These are phyloP conservation scores for Chytriomyces sp. DNA, from an alignment of 192 early-diverging fungal genomes.

Conservation along the genomic window DNA sequence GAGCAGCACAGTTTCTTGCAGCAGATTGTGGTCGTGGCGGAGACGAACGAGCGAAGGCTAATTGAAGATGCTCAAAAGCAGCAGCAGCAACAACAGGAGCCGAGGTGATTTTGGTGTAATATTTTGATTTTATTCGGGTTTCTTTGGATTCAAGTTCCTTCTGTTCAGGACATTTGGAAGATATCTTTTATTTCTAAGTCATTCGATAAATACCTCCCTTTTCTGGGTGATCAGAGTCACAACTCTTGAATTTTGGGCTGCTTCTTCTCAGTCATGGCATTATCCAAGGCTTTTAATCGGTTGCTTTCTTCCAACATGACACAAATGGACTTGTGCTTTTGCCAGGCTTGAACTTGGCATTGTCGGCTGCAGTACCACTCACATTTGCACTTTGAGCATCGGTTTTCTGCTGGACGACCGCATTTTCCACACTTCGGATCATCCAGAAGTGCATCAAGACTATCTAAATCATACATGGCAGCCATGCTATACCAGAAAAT, in stretches of 20 bases:
- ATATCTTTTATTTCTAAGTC: too few species aligned
- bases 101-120: too few species aligned
- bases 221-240: too few species aligned
- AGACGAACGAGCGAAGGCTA: conserved; percentile 15
- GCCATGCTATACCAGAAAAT: too few species aligned
- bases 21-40: conserved; percentile 2
- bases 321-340: conserved; percentile 41
- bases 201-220: too few species aligned
- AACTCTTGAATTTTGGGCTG: too few species aligned
- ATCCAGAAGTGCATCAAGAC: conserved; percentile 41
- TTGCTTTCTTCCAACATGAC: conserved; percentile 25
- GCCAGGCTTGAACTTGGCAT: conserved; percentile 45
- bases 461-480: conserved; percentile 45
- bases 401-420: conserved; percentile 41
- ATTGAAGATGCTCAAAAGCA: conserved; percentile 10
- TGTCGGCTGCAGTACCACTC: conserved; percentile 60
- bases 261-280: too few species aligned
- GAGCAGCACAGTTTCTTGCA: conserved; percentile 31
- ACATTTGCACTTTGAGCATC: conserved; percentile 53
- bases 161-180: too few species aligned
- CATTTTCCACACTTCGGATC: conserved; percentile 52
- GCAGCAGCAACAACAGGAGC: too few species aligned
- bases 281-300: not conserved
- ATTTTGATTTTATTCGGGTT: not conserved
- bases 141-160: not conserved